Percentiles rank a stretch among this genome's conserved stretches.
These are phyloP conservation scores for Boletus sp. DNA, from an alignment of 768 basidiomycete genomes.

Conservation along the genomic window DNA sequence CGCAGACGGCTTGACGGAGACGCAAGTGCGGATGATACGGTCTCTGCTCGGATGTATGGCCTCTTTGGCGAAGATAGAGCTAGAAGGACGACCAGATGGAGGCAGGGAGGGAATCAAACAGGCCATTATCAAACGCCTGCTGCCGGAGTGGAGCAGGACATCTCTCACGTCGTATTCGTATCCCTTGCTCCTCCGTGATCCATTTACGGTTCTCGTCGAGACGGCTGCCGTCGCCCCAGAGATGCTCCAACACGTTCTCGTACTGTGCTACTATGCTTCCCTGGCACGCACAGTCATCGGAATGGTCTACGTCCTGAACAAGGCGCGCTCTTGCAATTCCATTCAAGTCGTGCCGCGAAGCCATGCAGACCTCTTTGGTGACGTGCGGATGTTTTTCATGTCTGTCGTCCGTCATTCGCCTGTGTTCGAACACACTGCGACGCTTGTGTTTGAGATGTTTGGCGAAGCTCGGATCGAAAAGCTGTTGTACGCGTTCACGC, in stretches of 20 bases:
- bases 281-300: slow-evolving; percentile 85
- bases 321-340: slow-evolving; percentile 54
- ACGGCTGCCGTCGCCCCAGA: slow-evolving; percentile 87
- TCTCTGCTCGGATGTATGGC: slow-evolving; percentile 69
- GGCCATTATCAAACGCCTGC: slow-evolving; percentile 81
- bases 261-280: slow-evolving; percentile 86
- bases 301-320: slow-evolving; percentile 77
- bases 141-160: slow-evolving; percentile 90
- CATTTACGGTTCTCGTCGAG: slow-evolving; percentile 86
- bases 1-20: slow-evolving; percentile 65
- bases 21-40: slow-evolving; percentile 72
- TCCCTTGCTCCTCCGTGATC: slow-evolving; percentile 85
- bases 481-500: slow-evolving; percentile 79
- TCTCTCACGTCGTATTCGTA: slow-evolving; percentile 80
- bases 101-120: slow-evolving; percentile 76
- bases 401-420: slow-evolving; percentile 88
- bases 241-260: slow-evolving; percentile 83
- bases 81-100: slow-evolving; percentile 68
- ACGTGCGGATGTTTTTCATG: slow-evolving; percentile 86
- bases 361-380: slow-evolving; percentile 76
- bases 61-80: slow-evolving; percentile 62
- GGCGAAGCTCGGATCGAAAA: slow-evolving; percentile 85
- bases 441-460: slow-evolving; percentile 72
- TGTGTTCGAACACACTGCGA: slow-evolving; percentile 81
- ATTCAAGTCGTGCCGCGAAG: slow-evolving; percentile 43